phyloP scores from a whole-genome alignment of 257 asterid species.

The Ajuga chamaepitys region DNA sequence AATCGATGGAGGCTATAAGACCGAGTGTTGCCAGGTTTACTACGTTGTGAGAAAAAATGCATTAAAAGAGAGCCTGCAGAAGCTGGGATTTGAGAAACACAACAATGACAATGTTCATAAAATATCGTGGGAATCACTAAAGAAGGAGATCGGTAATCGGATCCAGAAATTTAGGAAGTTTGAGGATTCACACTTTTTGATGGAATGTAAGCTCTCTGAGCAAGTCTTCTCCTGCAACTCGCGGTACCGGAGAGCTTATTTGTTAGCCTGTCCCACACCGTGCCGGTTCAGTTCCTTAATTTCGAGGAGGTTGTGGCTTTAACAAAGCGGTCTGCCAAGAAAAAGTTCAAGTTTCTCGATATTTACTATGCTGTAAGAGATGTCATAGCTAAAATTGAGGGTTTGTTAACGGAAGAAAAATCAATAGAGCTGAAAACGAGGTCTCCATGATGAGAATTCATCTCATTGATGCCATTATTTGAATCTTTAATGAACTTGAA shows the following conservation, averaged over 20 bases:
- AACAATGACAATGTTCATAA: conserved; percentile 77
- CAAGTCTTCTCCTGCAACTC: conserved; percentile 37
- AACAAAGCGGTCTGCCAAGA: conserved; percentile 70
- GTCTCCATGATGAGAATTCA: conserved; percentile 41
- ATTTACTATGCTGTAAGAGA: conserved; percentile 62
- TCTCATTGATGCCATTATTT: conserved; percentile 59
- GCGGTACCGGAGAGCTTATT: conserved; percentile 24
- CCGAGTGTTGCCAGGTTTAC: conserved; percentile 63
- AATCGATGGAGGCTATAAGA: conserved; percentile 52
- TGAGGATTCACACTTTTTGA: conserved; percentile 23
- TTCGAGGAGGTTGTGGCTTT: conserved; percentile 59
- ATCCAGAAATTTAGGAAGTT: conserved; percentile 39
- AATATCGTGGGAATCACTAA: conserved; percentile 65
- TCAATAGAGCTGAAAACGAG: conserved; percentile 46
- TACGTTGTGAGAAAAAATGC: conserved; percentile 49
- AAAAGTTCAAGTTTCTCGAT: conserved; percentile 68
- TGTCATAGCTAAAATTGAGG: conserved; percentile 18
- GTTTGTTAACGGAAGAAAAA: conserved; percentile 16
- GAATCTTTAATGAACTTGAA: conserved; percentile 56
- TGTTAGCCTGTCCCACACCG: conserved; percentile 27
- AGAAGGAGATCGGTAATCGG: conserved; percentile 69
- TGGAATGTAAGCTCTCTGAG: conserved; percentile 46
- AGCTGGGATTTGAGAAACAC: conserved; percentile 52
- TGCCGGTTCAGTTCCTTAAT: conserved; percentile 48
- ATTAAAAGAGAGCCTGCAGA: conserved; percentile 46